phyloP scores from a whole-genome alignment of 805 yeast genomes.

The Ogataea zsoltii region DNA sequence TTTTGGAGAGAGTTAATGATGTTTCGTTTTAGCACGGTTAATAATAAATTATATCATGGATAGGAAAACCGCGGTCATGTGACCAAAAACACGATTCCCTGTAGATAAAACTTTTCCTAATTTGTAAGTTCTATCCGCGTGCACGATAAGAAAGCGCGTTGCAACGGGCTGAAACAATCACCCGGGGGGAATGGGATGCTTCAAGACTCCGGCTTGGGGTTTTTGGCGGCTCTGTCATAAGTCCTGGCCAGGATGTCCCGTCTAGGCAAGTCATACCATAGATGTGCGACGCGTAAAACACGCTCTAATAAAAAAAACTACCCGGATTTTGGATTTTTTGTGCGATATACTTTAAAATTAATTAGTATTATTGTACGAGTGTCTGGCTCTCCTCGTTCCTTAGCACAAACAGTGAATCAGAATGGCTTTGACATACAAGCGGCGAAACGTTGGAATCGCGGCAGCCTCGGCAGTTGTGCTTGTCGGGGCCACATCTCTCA shows the following conservation, averaged over 20 bases:
- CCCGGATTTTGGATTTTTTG: slow-evolving; percentile 1
- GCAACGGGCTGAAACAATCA: too few species aligned
- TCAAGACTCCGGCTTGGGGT: too few species aligned
- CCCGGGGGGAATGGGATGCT: too few species aligned
- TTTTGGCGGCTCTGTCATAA: too few species aligned
- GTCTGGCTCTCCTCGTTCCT: background rate
- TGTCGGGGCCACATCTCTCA: slow-evolving; percentile 42
- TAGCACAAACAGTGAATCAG: background rate
- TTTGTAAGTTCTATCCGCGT: slow-evolving; percentile 11
- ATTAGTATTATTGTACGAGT: background rate
- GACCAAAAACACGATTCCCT: background rate
- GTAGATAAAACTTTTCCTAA: slow-evolving; percentile 3
- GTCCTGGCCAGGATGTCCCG: background rate
- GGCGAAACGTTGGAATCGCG: slow-evolving; percentile 35
- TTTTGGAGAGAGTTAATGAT: background rate
- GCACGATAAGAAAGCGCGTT: too few species aligned
- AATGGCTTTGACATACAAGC: slow-evolving; percentile 22
- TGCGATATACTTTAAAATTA: background rate
- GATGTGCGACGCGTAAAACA: slow-evolving; percentile 5
- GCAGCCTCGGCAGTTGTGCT: slow-evolving; percentile 46
- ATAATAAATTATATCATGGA: background rate
- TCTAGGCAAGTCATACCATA: slow-evolving; percentile 3
- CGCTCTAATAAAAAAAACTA: background rate
- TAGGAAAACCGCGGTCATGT: background rate
- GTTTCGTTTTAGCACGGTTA: background rate